phyloP scores from a whole-genome alignment of 805 yeast genomes.

The Ascoidea asiatica region DNA sequence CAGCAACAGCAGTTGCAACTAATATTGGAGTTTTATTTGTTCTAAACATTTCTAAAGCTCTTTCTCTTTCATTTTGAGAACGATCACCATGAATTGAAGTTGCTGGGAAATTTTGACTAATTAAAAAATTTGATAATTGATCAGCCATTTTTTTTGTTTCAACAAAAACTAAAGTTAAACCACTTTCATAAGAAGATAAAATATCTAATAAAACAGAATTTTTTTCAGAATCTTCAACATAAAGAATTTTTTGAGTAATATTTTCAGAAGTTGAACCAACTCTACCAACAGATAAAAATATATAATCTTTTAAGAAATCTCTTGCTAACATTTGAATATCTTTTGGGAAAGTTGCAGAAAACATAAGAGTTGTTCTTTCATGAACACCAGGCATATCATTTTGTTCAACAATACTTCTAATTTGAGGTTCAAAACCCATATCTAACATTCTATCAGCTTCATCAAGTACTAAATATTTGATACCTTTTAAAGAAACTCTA shows the following conservation, averaged over 20 bases:
- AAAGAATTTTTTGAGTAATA: constrained; percentile 85
- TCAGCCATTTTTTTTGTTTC: constrained; percentile 99
- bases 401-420: constrained; percentile 93
- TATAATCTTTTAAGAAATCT: constrained; percentile 91
- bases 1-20: constrained; percentile 99
- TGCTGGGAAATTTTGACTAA: constrained; percentile 84
- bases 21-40: constrained; percentile 83
- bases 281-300: constrained; percentile 95
- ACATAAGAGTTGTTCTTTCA: constrained; percentile 94
- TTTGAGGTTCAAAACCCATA: constrained; percentile 99
- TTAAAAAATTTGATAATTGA: constrained; percentile 80
- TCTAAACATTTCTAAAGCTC: constrained; percentile 90
- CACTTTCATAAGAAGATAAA: constrained; percentile 64
- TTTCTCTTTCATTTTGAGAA: constrained; percentile 94
- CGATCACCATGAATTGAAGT: constrained; percentile 99
- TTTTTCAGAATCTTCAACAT: constrained; percentile 90
- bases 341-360: constrained; percentile 97
- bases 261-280: constrained; percentile 99
- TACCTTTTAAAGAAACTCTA: constrained; percentile 73
- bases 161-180: constrained; percentile 87
- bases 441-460: constrained; percentile 99
- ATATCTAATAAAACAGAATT: constrained; percentile 82
- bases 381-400: constrained; percentile 94
- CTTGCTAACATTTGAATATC: constrained; percentile 95
- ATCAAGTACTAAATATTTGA: constrained; percentile 88